These are phyloP conservation scores for Imleria badia DNA, from an alignment of 768 basidiomycete species.

Conservation along the genomic window DNA sequence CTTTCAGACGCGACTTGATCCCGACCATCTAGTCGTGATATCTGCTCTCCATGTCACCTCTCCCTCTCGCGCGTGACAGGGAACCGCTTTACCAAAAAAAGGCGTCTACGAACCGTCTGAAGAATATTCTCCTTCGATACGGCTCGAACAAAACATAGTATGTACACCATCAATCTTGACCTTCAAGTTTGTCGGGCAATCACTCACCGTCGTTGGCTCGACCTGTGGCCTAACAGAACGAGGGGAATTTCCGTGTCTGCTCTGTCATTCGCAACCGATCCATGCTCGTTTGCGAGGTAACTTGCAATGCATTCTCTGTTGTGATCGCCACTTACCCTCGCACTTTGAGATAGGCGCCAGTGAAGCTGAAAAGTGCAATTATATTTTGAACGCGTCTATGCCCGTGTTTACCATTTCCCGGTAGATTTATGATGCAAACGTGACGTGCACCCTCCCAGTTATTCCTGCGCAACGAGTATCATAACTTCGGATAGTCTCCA, in stretches of 20 bases:
- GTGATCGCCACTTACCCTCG: neutral
- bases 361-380: constrained; percentile 68
- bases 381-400: neutral
- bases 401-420: neutral
- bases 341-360: constrained; percentile 72
- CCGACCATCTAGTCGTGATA: constrained; percentile 72
- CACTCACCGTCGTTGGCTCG: neutral
- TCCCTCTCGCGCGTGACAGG: constrained; percentile 38
- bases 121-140: constrained; percentile 76
- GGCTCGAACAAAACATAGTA: constrained; percentile 85
- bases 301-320: neutral
- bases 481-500: constrained; percentile 63
- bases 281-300: constrained; percentile 82
- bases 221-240: constrained; percentile 75
- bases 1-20: constrained; percentile 46
- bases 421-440: too few relatives aligned
- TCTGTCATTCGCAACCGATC: constrained; percentile 93
- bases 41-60: constrained; percentile 63
- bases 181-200: neutral
- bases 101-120: constrained; percentile 75
- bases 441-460: too few relatives aligned
- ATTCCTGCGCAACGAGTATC: constrained; percentile 86
- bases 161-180: neutral
- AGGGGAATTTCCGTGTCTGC: constrained; percentile 80
- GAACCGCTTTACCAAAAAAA: constrained; percentile 43